Percentiles rank a stretch among this genome's conserved stretches.
These are phyloP conservation scores for Brassica incana DNA, from an alignment of 345 rosid species.

Conservation along the genomic window DNA sequence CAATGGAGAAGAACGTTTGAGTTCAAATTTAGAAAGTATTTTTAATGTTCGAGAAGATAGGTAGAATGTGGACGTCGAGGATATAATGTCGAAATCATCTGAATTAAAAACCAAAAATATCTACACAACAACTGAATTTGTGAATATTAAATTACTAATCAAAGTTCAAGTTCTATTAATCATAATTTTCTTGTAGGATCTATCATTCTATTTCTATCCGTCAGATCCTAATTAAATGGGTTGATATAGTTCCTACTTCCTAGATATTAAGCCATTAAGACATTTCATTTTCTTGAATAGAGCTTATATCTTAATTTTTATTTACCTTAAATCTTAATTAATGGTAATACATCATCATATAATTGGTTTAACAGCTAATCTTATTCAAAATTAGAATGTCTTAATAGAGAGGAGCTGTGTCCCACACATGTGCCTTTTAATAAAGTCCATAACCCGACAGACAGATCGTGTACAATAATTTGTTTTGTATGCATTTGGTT, in stretches of 20 bases:
- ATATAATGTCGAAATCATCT: constrained; percentile 14
- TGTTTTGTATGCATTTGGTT: constrained; percentile 15
- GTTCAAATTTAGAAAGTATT: not conserved
- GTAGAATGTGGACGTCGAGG: constrained; percentile 17
- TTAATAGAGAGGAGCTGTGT: constrained; percentile 4
- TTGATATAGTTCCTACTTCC: not conserved
- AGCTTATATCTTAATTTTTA: constrained; percentile 4
- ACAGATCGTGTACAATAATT: constrained; percentile 6
- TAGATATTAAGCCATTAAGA: not conserved
- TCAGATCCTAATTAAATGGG: not conserved
- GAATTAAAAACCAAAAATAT: not conserved
- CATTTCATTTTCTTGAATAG: constrained; percentile 1
- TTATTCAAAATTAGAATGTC: constrained; percentile 17
- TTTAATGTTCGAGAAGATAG: constrained; percentile 9
- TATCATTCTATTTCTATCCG: not conserved
- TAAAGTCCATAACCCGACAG: constrained; percentile 19
- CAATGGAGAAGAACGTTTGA: not conserved
- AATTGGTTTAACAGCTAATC: not conserved
- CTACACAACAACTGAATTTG: not conserved
- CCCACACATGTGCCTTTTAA: constrained; percentile 27
- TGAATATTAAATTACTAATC: not conserved
- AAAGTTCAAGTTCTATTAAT: not conserved
- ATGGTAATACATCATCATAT: not conserved
- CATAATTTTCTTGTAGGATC: not conserved
- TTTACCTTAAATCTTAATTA: not conserved